Evolutionary conservation across 2,329 filamentous ascomycete genomes (phyloP), one percentile per base, ranked within the genome.

Genomic region (Alternaria gansuensis): DNA sequence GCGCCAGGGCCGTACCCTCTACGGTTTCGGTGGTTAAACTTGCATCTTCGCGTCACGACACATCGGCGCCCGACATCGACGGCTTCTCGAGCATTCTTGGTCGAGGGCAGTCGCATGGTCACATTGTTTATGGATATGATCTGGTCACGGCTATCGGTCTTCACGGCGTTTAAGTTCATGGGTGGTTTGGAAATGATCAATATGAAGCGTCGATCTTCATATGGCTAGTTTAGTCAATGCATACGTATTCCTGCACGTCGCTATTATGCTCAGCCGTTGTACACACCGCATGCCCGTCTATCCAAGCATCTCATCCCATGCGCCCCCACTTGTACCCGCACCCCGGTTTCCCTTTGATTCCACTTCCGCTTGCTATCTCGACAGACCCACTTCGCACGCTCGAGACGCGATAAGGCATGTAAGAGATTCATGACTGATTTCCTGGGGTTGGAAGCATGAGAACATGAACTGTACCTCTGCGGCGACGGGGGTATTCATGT

Each of bases 11-110:
- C 84, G 90, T 65, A 80, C 90, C 78, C 89, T 93, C 68, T 94
- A 93, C 85, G 90, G 91, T 84, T 93, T 93, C 86, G 91, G 91
- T 86, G 91, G 90, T 86, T 94, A 91, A 88, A 75, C 75, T 52
- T 58, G 65, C 44, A 40, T 68, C 56, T 59, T 59, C 51, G 57
- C 51, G 62, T 66, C 56, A 63, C 61, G 57, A 50, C 50, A 51
- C 58, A 43, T 60, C 43, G 51, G 44, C 45, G 13, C 52, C 48
- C 59, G 64, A 51, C 43, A 52, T 52, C 58, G 54, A 58, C 52
- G 36, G 29, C 59, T 43, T 33, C 54, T 55, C 33, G 49, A 48
- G 36, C 54, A 46, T 54, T 55, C 43, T 65, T 61, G 55, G 64
- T 64, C 45, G 53, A 59, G 43, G 57, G 54, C 59, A 59, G 60